These are phyloP conservation scores for Aureobasidium sp. DNA, from an alignment of 2,329 filamentous ascomycete species.

Conservation along the genomic window DNA sequence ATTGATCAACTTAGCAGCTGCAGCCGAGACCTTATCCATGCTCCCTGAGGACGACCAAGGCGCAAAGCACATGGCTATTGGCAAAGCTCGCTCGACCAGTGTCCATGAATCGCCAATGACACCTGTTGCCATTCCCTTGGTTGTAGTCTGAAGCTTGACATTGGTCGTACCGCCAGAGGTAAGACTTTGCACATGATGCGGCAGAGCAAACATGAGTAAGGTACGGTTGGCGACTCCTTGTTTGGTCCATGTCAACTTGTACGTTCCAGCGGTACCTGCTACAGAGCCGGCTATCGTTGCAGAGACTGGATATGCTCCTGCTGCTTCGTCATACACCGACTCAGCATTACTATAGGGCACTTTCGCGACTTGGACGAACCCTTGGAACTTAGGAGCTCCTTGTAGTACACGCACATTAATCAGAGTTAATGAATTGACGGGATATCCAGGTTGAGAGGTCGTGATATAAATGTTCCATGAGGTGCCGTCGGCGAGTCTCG, in stretches of 20 bases:
- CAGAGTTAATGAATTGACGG: conserved; percentile 55
- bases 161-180: conserved; percentile 47
- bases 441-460: conserved; percentile 46
- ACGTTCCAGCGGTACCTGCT: conserved; percentile 56
- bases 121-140: conserved; percentile 72
- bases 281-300: conserved; percentile 58
- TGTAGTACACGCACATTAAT: conserved; percentile 58
- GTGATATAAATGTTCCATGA: conserved; percentile 76
- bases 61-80: conserved; percentile 65
- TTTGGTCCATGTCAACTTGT: conserved; percentile 67
- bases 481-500: conserved; percentile 62
- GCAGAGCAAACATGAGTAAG: conserved; percentile 79
- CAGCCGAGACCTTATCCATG: conserved; percentile 33
- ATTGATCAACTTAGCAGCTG: conserved; percentile 43
- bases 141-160: conserved; percentile 67
- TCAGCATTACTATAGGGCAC: conserved; percentile 56
- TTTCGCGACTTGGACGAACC: conserved; percentile 77
- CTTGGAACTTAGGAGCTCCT: conserved; percentile 62
- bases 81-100: conserved; percentile 67
- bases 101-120: conserved; percentile 69
- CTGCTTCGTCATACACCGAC: conserved; percentile 63
- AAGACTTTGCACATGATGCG: conserved; percentile 77
- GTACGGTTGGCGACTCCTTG: conserved; percentile 53
- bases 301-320: conserved; percentile 65
- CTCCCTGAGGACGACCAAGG: conserved; percentile 58